phyloP scores from a whole-genome alignment of 2,329 filamentous ascomycete species.

The Xylariales sp. region DNA sequence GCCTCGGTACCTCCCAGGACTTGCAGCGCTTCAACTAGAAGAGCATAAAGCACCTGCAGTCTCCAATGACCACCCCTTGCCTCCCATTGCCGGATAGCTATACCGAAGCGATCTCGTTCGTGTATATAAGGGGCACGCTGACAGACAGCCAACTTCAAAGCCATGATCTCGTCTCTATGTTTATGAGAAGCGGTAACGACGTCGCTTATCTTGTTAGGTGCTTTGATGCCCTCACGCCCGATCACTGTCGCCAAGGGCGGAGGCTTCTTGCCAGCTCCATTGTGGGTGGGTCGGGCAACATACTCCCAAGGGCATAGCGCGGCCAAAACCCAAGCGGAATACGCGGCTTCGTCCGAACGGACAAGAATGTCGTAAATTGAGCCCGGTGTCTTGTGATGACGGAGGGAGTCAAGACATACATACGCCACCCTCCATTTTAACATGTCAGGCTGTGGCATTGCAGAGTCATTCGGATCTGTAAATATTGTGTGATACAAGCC shows the following conservation, averaged over 20 bases:
- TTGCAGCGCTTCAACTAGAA: conserved; percentile 59
- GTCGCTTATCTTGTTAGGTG: conserved; percentile 69
- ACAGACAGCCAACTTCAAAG: conserved; percentile 51
- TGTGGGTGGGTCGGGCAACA: conserved; percentile 34
- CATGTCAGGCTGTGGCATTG: conserved; percentile 52
- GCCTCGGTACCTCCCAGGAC: conserved; percentile 26
- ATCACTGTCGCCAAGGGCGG: conserved; percentile 59
- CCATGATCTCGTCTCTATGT: conserved; percentile 60
- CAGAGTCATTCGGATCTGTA: conserved; percentile 55
- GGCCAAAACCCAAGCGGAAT: conserved; percentile 71
- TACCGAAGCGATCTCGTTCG: conserved; percentile 63
- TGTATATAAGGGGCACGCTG: conserved; percentile 39
- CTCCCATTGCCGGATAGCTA: conserved; percentile 72
- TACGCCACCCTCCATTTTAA: conserved; percentile 61
- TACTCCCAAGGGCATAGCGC: conserved; percentile 70
- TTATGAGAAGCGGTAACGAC: conserved; percentile 60
- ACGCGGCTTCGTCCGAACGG: conserved; percentile 59
- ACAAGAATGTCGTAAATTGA: conserved; percentile 53
- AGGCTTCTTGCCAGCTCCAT: conserved; percentile 43
- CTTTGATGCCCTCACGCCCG: conserved; percentile 72
- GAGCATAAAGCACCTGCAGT: conserved; percentile 62
- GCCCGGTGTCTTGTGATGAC: conserved; percentile 36
- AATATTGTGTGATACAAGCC: conserved; percentile 70
- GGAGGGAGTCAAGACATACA: conserved; percentile 52
- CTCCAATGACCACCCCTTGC: conserved; percentile 59